Percentiles rank a stretch among this genome's conserved stretches.
phyloP scores from a whole-genome alignment of 108 stramenopile species.

The Nitzschia sp. region DNA sequence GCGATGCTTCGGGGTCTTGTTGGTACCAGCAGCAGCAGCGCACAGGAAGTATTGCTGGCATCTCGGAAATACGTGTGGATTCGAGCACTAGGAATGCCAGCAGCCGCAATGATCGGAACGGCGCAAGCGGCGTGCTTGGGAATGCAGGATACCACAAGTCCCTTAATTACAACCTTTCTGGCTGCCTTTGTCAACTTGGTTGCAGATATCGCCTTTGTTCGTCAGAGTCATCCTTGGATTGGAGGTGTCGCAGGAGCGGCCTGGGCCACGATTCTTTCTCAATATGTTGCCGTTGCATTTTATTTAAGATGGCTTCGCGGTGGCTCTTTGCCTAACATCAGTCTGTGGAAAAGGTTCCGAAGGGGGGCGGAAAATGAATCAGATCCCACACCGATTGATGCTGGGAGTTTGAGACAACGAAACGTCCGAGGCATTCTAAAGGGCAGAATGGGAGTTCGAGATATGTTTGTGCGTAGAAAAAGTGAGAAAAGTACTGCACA shows the following conservation, averaged over 20 bases:
- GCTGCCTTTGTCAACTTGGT: constrained; percentile 82
- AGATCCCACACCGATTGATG: neutral
- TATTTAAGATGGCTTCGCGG: constrained; percentile 67
- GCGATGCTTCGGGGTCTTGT: constrained; percentile 59
- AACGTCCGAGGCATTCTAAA: constrained; percentile 43
- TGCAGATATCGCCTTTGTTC: constrained; percentile 72
- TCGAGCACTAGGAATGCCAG: constrained; percentile 83
- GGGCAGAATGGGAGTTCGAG: constrained; percentile 23
- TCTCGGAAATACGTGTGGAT: constrained; percentile 84
- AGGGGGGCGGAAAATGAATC: constrained; percentile 4
- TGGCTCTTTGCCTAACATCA: neutral
- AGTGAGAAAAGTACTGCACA: constrained; percentile 13
- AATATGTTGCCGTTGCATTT: constrained; percentile 73
- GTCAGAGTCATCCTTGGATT: constrained; percentile 50
- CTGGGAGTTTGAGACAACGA: neutral
- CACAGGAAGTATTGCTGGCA: constrained; percentile 60
- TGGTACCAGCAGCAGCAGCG: constrained; percentile 64
- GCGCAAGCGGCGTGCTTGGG: constrained; percentile 82
- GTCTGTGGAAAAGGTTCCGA: no score
- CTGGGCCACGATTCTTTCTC: constrained; percentile 87
- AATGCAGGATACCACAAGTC: constrained; percentile 68
- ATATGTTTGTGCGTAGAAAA: constrained; percentile 43
- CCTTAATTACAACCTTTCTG: constrained; percentile 67
- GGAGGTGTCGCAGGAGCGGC: constrained; percentile 87
- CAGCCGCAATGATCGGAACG: constrained; percentile 73